Percentiles rank a stretch among this genome's conserved stretches.
Evolutionary conservation across 495 filamentous ascomycete species (phyloP).

Genomic region (Aspergillus biplanus): DNA sequence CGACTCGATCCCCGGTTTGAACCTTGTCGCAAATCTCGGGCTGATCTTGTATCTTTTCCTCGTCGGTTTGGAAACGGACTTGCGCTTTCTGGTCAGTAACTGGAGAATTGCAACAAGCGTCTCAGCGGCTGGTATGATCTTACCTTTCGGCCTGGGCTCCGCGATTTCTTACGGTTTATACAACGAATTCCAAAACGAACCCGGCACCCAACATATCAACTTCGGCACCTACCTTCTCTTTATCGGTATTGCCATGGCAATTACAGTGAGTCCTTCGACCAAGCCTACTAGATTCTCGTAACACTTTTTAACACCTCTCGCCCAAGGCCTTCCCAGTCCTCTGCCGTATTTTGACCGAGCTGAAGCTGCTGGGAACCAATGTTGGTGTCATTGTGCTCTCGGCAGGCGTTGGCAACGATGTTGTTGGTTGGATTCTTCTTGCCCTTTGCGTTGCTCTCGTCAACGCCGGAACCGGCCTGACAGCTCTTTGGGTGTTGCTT

Average conservation of each 20-base stretch:
- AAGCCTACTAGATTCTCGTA: neutral
- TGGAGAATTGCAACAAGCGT: slow-evolving; percentile 86
- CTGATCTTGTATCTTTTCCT: slow-evolving; percentile 91
- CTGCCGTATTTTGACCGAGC: slow-evolving; percentile 90
- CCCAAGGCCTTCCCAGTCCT: slow-evolving; percentile 85
- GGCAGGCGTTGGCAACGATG: slow-evolving; percentile 94
- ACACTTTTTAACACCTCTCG: neutral
- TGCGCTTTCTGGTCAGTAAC: slow-evolving; percentile 81
- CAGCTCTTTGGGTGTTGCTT: slow-evolving; percentile 86
- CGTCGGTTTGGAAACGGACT: slow-evolving; percentile 89
- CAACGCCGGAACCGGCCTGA: slow-evolving; percentile 82
- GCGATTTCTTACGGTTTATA: slow-evolving; percentile 89
- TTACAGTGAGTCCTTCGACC: slow-evolving; percentile 60
- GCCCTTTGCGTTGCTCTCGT: slow-evolving; percentile 93
- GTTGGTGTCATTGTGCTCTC: slow-evolving; percentile 92
- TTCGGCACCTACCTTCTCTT: slow-evolving; percentile 91
- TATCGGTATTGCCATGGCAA: slow-evolving; percentile 91
- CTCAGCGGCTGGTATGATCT: slow-evolving; percentile 79
- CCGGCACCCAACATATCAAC: slow-evolving; percentile 60
- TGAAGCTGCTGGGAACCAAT: slow-evolving; percentile 81
- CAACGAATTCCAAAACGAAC: slow-evolving; percentile 71
- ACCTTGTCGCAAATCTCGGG: slow-evolving; percentile 86
- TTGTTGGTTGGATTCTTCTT: slow-evolving; percentile 91
- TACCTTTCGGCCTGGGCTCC: slow-evolving; percentile 72
- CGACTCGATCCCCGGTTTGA: slow-evolving; percentile 73